Conservation (phyloP, 2,329 filamentous ascomycete genomes). For the Arthrobotrys conoides region DNA sequence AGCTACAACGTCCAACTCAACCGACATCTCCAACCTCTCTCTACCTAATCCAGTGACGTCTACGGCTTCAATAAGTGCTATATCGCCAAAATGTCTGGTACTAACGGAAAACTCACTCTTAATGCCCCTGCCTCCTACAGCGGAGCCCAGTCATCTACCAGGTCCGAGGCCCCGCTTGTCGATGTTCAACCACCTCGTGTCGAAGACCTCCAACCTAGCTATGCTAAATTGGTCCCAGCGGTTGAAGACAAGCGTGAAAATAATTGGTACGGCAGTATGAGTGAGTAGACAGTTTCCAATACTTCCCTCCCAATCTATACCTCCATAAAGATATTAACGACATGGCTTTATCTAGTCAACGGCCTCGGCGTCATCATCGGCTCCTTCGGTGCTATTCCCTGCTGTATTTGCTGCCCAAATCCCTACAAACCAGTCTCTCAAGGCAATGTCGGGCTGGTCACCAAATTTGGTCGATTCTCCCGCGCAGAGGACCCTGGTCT, state of each 20-base stretch:
- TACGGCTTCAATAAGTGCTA: too few species aligned
- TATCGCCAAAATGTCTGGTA: constrained; percentile 10
- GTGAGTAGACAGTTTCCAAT: constrained; percentile 70
- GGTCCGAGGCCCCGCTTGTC: constrained; percentile 72
- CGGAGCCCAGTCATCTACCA: constrained; percentile 67
- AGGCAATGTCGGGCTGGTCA: constrained; percentile 94
- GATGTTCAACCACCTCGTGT: constrained; percentile 82
- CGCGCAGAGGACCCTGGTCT: constrained; percentile 96
- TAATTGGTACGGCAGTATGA: constrained; percentile 92
- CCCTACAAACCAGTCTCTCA: constrained; percentile 93
- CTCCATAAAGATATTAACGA: not conserved
- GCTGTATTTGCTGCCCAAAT: constrained; percentile 92
- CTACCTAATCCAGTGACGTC: too few species aligned
- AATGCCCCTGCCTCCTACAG: constrained; percentile 43
- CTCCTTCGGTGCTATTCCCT: constrained; percentile 86
- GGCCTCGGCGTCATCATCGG: constrained; percentile 81
- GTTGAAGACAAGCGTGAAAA: constrained; percentile 74
- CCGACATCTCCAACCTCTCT: too few species aligned
- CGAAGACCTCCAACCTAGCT: constrained; percentile 87
- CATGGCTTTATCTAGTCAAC: constrained; percentile 72
- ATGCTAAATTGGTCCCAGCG: constrained; percentile 72
- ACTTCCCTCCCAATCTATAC: not conserved
- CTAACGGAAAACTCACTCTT: constrained; percentile 20
- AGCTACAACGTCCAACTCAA: too few species aligned
- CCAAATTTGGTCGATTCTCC: constrained; percentile 95